Evolutionary conservation across 139 green algal species (phyloP).

Genomic region (Tetraselmis chui): DNA sequence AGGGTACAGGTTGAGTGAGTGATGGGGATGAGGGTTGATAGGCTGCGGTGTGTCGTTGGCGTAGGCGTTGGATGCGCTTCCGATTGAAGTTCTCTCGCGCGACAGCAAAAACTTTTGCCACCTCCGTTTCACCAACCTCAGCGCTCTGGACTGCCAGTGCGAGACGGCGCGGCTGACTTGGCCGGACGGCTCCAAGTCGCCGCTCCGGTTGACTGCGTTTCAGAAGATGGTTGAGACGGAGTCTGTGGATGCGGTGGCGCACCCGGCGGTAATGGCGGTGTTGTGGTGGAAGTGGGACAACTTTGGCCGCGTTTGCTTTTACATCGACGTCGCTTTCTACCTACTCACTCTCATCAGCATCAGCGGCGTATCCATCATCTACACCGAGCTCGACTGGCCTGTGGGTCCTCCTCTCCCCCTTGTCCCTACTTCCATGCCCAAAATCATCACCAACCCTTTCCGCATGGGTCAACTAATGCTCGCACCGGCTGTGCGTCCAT

Average conservation of each 20-base stretch:
- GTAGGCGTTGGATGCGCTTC: neutral
- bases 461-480: too few relatives aligned
- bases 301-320: neutral
- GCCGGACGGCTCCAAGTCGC: neutral
- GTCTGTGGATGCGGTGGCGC: neutral
- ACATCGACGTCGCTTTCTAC: neutral
- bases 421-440: too few relatives aligned
- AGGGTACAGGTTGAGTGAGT: too few relatives aligned
- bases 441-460: too few relatives aligned
- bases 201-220: neutral
- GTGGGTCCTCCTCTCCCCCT: too few relatives aligned
- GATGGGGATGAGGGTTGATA: neutral
- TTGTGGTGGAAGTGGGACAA: neutral
- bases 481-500: too few relatives aligned
- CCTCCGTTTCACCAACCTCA: neutral
- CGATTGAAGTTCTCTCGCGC: neutral
- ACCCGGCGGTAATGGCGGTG: neutral
- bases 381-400: neutral
- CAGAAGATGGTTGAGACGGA: neutral
- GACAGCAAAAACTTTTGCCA: neutral
- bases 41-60: neutral
- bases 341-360: neutral
- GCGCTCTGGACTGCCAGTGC: neutral
- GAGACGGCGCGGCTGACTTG: neutral
- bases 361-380: neutral